Percentiles rank a stretch among this genome's conserved stretches.
Conservation (phyloP, 2,329 filamentous ascomycete genomes). For the Xylariomycetidae sp. region DNA sequence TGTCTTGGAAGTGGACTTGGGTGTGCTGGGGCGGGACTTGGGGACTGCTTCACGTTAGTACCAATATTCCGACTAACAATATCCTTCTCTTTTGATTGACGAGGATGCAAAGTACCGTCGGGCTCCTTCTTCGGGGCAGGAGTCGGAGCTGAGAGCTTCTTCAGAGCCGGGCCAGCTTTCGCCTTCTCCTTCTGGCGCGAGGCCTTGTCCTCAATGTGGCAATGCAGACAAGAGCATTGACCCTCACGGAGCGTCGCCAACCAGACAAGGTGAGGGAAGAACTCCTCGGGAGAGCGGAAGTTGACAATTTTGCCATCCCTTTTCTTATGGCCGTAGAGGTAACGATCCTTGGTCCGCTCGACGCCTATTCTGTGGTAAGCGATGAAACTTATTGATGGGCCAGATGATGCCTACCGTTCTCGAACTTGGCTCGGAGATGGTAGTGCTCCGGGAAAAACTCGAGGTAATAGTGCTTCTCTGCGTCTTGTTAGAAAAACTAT, state of each 20-base stretch:
- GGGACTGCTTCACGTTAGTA: too few species aligned
- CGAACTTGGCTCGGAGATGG: slow-evolving; percentile 14
- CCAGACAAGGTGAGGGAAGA: slow-evolving; percentile 22
- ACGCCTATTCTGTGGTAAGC: slow-evolving; percentile 7
- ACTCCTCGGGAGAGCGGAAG: slow-evolving; percentile 18
- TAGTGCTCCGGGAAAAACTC: slow-evolving; percentile 12
- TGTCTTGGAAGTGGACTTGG: too few species aligned
- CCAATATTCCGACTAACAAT: too few species aligned
- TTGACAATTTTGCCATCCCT: slow-evolving; percentile 2
- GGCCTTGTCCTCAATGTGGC: slow-evolving; percentile 8
- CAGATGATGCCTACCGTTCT: neutral
- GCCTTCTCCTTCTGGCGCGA: too few species aligned
- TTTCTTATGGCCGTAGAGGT: slow-evolving; percentile 19
- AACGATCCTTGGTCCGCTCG: slow-evolving; percentile 14
- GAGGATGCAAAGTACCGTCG: too few species aligned
- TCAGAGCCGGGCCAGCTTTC: too few species aligned
- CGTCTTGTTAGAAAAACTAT: slow-evolving; percentile 5
- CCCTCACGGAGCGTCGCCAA: slow-evolving; percentile 11
- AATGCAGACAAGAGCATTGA: slow-evolving; percentile 19
- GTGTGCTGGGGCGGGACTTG: too few species aligned
- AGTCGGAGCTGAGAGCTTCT: too few species aligned
- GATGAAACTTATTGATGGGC: too few species aligned
- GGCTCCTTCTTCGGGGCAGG: too few species aligned
- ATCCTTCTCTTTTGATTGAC: too few species aligned
- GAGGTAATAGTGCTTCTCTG: slow-evolving; percentile 10